Conservation (phyloP, 148 eudicot genomes). For the Talinum fruticosum region DNA sequence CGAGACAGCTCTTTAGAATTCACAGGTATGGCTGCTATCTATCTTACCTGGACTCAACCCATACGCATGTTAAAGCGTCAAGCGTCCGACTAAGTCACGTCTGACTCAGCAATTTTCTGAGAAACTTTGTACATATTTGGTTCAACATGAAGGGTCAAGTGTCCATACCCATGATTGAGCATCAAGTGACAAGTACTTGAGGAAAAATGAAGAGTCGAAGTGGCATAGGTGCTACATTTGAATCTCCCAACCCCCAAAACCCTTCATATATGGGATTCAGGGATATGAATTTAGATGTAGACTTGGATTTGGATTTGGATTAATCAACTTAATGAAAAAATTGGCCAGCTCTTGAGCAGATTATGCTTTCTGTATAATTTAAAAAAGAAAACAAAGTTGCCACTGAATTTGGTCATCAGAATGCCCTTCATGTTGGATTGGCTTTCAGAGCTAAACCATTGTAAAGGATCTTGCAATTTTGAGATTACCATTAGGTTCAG, state of each 20-base stretch:
- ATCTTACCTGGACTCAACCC: no score
- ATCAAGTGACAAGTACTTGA: no score
- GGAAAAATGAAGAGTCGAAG: no score
- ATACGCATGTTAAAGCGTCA: no score
- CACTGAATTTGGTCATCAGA: not conserved
- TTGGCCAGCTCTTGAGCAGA: not conserved
- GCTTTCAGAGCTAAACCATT: not conserved
- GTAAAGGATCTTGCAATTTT: not conserved
- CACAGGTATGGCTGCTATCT: not conserved
- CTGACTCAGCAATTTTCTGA: no score
- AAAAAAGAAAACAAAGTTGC: not conserved
- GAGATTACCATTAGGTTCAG: not conserved
- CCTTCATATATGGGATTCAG: not conserved
- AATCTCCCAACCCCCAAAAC: not conserved
- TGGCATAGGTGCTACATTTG: not conserved
- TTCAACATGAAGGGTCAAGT: no score
- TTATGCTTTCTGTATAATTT: not conserved
- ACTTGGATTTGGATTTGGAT: not conserved
- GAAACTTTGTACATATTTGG: no score
- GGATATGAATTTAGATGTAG: not conserved
- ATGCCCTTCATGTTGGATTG: not conserved
- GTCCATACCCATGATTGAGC: no score
- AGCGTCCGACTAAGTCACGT: no score
- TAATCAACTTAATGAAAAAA: not conserved
- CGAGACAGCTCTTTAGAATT: not conserved